Base-by-base conservation (phyloP, 2,329 filamentous ascomycete species). In the Penicillium sp. region DNA sequence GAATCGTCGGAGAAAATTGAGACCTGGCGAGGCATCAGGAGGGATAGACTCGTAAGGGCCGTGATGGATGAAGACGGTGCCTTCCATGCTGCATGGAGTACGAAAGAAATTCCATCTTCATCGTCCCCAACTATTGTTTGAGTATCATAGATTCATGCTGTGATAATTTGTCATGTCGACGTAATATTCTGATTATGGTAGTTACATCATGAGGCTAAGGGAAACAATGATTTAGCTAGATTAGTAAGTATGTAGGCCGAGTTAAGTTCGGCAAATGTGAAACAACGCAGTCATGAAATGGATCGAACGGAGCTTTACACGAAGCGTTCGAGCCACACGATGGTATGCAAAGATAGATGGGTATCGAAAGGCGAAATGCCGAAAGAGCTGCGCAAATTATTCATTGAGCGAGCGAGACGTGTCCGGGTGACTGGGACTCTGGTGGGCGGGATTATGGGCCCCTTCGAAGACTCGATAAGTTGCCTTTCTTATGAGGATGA, bases 1-100 rank as follows among this genome's bases (percentile, higher is more conserved):
- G 41, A 64, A 64, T 34, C 51, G 42, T 35, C 49, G 51, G 18
- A 65, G 61, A 47, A 66, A 65, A 29, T 35, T 41, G 8, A 66
- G 55, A 29, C 60, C 62, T 8, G 64, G 60, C 2, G 59, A 55
- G 23, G 58, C 54, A 19, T 14, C 46, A 14, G 29, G 4, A 7
- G 60, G 48, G 32, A 66, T 65, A 2, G 60, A 51, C 44, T 57
- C 53, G 27, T 56, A 61, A n/a, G 56, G 51, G 14, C 61, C 63
- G n/a, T 60, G 52, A 49, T 64, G 59, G 39, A 63, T 58, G 1
- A 40, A 53, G 19, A 57, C 42, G 16, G 44, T 14, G 19, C 41
- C 34, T 43, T 53, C 44, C 57, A 60, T 59, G 11, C 14, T 53
- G 45, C 5, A 34, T 29, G 7, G 8, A 41, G 11, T 35, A 34